Percentiles rank a stretch among this genome's conserved stretches.
Conservation (phyloP, 2,329 filamentous ascomycete species). For the Claviceps purpurea region DNA sequence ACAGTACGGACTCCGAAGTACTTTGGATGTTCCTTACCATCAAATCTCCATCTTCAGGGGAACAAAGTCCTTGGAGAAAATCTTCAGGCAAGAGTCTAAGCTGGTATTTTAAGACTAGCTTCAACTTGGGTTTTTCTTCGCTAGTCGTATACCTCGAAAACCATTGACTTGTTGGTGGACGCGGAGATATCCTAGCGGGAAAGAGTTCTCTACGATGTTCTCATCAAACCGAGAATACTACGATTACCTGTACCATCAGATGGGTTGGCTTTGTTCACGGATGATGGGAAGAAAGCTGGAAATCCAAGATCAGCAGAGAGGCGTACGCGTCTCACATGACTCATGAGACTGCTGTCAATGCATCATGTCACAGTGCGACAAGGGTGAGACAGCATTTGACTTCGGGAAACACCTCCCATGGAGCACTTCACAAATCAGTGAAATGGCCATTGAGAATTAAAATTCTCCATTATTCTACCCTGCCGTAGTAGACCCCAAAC, state of each 20-base stretch:
- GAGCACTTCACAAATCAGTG: conserved; percentile 56
- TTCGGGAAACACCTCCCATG: conserved; percentile 67
- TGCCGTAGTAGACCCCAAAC: conserved; percentile 20
- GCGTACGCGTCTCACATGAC: conserved; percentile 1
- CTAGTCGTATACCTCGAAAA: conserved; percentile 88
- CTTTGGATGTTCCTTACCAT: conserved; percentile 60
- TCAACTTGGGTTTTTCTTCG: conserved; percentile 55
- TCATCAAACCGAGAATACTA: conserved; percentile 7
- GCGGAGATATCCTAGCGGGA: conserved; percentile 79
- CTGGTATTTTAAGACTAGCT: conserved; percentile 31
- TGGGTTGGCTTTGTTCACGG: too few relatives aligned
- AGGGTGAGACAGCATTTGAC: conserved; percentile 18
- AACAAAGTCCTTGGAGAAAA: conserved; percentile 47
- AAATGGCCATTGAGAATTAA: conserved; percentile 59
- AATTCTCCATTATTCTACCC: conserved; percentile 31
- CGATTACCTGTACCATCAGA: background rate
- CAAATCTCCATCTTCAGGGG: conserved; percentile 64
- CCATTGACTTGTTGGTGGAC: conserved; percentile 58
- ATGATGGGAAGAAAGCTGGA: too few relatives aligned
- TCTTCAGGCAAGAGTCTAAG: conserved; percentile 65
- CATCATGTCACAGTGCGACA: conserved; percentile 3
- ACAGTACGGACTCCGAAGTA: too few relatives aligned
- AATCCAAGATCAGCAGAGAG: background rate
- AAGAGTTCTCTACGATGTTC: background rate
- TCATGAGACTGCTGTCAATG: background rate